These are phyloP conservation scores for Epichloe festucae DNA, from an alignment of 2,329 filamentous ascomycete species.

Conservation along the genomic window DNA sequence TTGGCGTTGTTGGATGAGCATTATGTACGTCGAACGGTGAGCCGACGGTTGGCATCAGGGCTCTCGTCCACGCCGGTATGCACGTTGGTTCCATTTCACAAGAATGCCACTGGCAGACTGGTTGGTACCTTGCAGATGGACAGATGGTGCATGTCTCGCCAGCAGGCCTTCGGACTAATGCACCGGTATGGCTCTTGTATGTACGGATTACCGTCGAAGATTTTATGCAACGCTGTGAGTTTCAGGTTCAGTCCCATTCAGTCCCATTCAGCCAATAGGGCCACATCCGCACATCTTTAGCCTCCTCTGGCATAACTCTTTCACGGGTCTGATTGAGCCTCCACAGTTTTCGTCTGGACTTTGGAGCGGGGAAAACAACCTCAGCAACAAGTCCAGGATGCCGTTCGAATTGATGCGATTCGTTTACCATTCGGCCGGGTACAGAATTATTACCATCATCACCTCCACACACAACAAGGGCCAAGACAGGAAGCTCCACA, in stretches of 20 bases:
- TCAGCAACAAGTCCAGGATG: background rate
- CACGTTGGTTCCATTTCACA: too few species aligned
- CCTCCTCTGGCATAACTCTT: background rate
- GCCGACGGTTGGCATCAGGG: too few species aligned
- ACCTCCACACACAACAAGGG: background rate
- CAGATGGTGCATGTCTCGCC: too few species aligned
- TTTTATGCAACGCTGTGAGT: conserved; percentile 23
- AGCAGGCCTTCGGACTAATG: too few species aligned
- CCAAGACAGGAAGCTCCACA: background rate
- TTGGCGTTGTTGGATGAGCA: too few species aligned
- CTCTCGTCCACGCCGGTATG: too few species aligned
- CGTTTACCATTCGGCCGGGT: background rate
- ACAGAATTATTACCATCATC: background rate
- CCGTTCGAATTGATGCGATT: background rate
- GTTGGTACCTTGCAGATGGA: too few species aligned
- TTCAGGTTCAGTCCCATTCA: conserved; percentile 18
- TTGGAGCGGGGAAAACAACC: background rate
- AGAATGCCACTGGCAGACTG: too few species aligned
- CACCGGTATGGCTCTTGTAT: too few species aligned
- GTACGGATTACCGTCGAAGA: background rate
- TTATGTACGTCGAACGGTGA: too few species aligned
- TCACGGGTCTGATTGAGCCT: background rate
- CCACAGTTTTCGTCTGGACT: background rate
- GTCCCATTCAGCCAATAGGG: conserved; percentile 16
- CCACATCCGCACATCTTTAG: conserved; percentile 10